Base-by-base conservation (phyloP, 495 filamentous ascomycete species). In the Aspergillus mulundensis region DNA sequence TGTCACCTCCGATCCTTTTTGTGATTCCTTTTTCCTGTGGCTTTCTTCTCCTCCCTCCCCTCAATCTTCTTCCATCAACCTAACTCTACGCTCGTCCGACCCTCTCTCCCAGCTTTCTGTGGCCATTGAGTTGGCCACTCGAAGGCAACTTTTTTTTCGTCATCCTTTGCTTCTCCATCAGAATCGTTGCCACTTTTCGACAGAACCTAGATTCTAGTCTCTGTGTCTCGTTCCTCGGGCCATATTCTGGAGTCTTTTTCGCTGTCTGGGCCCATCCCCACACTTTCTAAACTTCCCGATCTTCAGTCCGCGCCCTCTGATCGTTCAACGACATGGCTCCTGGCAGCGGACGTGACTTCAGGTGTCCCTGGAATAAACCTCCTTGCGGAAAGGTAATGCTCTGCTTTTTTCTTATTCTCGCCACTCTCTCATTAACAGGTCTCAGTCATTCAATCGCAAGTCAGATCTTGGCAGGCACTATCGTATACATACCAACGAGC, bases 371-470 rank as follows among this genome's bases (percentile, higher is more conserved):
- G 75, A 68, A 72, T 49, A 10, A 36, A 2, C 32, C 32, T 36
- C 61, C 70, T 42, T 78, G 75, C 69, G 67, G 67, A 57, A 78
- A 78, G 73, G 75, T 78, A 66, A 38, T 21, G 34, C 32, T 30
- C 20, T 34, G n/a, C 15, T 1, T 15, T n/a, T n/a, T 8, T 8
- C 15, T 10, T 44, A 21, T 15, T 40, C 7, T 39, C 30, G 10
- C 52, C 41, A 16, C 19, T 36, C 5, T 38, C 39, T 36, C 1
- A 38, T 50, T 44, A 38, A 56, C 28, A 28, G 25, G 15, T 24
- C 16, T 56, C 56, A 95, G 90, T 89, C 87, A 57, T 95, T 95
- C 81, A 94, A 93, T 79, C 84, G 90, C 73, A 95, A 94, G 69
- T 95, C 90, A 8, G 90, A 95, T 73, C 80, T 95, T 50, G 87